These are phyloP conservation scores for Hirsutella minnesotensis DNA, from an alignment of 2,329 filamentous ascomycete species.

Conservation along the genomic window DNA sequence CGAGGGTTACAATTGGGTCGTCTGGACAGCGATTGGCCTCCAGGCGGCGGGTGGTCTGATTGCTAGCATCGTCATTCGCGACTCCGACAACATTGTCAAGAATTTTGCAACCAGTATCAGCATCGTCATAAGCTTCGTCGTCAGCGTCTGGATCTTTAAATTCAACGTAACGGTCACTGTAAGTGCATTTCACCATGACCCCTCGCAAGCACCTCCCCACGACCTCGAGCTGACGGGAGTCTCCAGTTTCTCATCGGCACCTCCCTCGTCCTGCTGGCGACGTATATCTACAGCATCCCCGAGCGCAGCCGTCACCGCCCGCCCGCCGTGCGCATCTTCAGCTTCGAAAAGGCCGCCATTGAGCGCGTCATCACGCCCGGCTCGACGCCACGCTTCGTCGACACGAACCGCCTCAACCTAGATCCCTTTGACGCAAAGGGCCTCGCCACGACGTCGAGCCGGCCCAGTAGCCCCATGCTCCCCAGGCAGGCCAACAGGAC, in stretches of 20 bases:
- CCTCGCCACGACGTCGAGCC: slow-evolving; percentile 30
- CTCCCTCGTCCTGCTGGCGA: slow-evolving; percentile 64
- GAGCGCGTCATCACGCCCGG: slow-evolving; percentile 31
- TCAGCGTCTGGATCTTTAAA: slow-evolving; percentile 77
- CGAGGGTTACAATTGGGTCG: slow-evolving; percentile 82
- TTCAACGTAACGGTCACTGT: slow-evolving; percentile 63
- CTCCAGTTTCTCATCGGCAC: slow-evolving; percentile 75
- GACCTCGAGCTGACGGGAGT: background rate
- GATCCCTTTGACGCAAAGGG: slow-evolving; percentile 29
- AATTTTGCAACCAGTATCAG: slow-evolving; percentile 90
- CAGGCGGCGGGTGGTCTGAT: slow-evolving; percentile 79
- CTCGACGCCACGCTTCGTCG: slow-evolving; percentile 17
- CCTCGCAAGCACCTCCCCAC: too few species aligned
- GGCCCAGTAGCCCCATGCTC: slow-evolving; percentile 34
- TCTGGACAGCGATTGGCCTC: slow-evolving; percentile 74
- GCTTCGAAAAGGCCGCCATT: slow-evolving; percentile 63
- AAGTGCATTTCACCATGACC: too few species aligned
- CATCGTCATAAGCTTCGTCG: slow-evolving; percentile 75
- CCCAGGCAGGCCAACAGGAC: slow-evolving; percentile 25
- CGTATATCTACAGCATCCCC: slow-evolving; percentile 70
- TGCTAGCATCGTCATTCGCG: slow-evolving; percentile 32
- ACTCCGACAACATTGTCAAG: slow-evolving; percentile 65
- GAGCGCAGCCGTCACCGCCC: slow-evolving; percentile 46
- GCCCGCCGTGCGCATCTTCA: slow-evolving; percentile 55
- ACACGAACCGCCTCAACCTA: slow-evolving; percentile 20